Evolutionary conservation across 257 asterid species (phyloP), one percentile per base, ranked within the genome.

Genomic region (Rubia yunnanensis): DNA sequence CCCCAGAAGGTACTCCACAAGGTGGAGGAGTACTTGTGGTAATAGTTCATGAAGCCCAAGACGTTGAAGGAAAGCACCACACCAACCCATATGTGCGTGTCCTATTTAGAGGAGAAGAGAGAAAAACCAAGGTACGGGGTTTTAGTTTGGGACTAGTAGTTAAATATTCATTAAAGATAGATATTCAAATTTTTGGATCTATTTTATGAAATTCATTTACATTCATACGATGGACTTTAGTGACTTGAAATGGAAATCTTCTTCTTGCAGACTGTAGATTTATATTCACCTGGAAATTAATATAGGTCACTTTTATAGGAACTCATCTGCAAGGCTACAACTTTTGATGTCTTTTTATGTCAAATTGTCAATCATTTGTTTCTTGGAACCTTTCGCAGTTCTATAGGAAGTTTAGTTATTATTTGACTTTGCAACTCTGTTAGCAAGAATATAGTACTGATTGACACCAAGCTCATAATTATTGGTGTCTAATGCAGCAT

Each of bases 51-150:
- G 96, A 83, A 88, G 99, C 97, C 73, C 85, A 83, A 80, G 99
- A 90, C 69, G 81, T 94, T 50, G 99, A 88, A 80, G 99, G 99
- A 67, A 94, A 94, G 83, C 99, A 94, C 83, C 99, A 94, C 76
- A 94, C 95, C 20, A 90, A 94, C 70, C 99, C 97, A 36, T 94
- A 88, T 60, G 97, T 70, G 23, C 89, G 94, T 53, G 73, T 94
- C 76, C 28, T 78, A 61, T 85, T 88, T 67, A 84, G 58, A 78
- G 99, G 99, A 59, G 96, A 94, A 81, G 96, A 94, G 77, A 80
- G 79, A 46, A 94, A 94, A 88, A 94, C 99, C 27, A 94, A 88
- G 99, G 99, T 94, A 65, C 64, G 48, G 20, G 26, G 31, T 65
- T 48, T 60, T 18, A 0, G n/a, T 53, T n/a, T 41, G 35, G 68